These are phyloP conservation scores for Leccinum subrobustum DNA, from an alignment of 1,284 basidiomycete species.

Conservation along the genomic window DNA sequence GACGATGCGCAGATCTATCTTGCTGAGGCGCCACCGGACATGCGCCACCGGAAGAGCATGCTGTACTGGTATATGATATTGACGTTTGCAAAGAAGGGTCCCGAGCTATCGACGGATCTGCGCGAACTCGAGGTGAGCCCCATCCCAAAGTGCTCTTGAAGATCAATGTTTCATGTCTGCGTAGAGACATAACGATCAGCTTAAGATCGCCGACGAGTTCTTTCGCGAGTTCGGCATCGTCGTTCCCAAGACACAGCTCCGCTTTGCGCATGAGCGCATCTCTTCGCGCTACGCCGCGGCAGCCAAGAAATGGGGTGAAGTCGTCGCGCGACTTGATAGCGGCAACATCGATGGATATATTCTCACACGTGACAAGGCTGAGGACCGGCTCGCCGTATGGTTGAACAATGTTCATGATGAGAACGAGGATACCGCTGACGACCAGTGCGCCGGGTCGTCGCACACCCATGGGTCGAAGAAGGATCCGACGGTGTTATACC, in stretches of 20 bases:
- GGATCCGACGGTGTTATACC: constrained; percentile 44
- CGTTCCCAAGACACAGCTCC: constrained; percentile 46
- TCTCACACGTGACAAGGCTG: constrained; percentile 36
- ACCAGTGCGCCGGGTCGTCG: constrained; percentile 33
- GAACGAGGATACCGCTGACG: background rate
- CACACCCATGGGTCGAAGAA: constrained; percentile 34
- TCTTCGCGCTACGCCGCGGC: constrained; percentile 43
- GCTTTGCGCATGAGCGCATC: constrained; percentile 46
- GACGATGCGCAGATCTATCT: constrained; percentile 58
- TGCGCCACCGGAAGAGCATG: constrained; percentile 46
- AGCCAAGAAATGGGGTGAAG: constrained; percentile 43
- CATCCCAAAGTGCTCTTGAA: background rate
- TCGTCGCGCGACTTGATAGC: constrained; percentile 38
- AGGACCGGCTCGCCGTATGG: constrained; percentile 55
- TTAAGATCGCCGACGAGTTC: constrained; percentile 49
- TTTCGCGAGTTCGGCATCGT: constrained; percentile 40
- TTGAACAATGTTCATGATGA: constrained; percentile 38
- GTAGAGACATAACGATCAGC: constrained; percentile 42
- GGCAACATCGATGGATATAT: constrained; percentile 17
- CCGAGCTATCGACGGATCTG: constrained; percentile 45
- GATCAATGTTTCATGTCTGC: background rate
- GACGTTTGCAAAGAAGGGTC: constrained; percentile 46
- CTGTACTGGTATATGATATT: constrained; percentile 55
- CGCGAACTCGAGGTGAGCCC: constrained; percentile 44
- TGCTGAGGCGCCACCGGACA: constrained; percentile 55